These are phyloP conservation scores for Hansenula anomala DNA, from an alignment of 1,139 yeast species.

Conservation along the genomic window DNA sequence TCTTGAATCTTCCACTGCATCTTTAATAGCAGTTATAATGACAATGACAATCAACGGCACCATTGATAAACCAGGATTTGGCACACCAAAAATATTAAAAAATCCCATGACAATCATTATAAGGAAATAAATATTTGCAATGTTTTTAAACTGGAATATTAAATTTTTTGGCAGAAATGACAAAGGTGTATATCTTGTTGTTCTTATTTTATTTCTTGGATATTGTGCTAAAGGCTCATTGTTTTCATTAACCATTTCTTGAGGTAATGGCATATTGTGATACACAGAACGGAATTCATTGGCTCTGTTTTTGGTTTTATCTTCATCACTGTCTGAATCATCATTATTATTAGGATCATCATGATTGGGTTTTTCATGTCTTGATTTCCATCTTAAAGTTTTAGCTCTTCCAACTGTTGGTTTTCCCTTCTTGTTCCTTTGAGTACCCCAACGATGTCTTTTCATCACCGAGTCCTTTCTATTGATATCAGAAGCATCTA, in stretches of 20 bases:
- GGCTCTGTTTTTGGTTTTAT: conserved; percentile 6
- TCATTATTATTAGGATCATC: conserved; percentile 14
- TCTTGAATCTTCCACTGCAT: conserved; percentile 90
- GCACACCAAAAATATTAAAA: conserved; percentile 87
- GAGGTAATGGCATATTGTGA: conserved; percentile 68
- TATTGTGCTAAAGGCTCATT: conserved; percentile 56
- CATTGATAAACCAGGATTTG: conserved; percentile 83
- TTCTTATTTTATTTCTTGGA: conserved; percentile 88
- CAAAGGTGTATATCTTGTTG: conserved; percentile 91
- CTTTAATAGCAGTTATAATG: conserved; percentile 81
- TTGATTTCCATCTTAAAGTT: conserved; percentile 32
- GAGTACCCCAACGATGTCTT: conserved; percentile 89
- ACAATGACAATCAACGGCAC: conserved; percentile 95
- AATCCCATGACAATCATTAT: conserved; percentile 78
- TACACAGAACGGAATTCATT: conserved; percentile 44
- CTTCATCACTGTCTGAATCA: conserved; percentile 26
- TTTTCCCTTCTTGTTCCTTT: conserved; percentile 69
- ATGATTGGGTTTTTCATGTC: conserved; percentile 13
- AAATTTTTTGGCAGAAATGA: conserved; percentile 86
- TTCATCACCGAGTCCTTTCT: conserved; percentile 40
- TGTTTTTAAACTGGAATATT: conserved; percentile 72
- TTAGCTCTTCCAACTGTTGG: conserved; percentile 42
- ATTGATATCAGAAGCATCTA: conserved; percentile 6
- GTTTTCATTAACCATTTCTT: conserved; percentile 52
- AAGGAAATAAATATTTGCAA: conserved; percentile 87